Evolutionary conservation across 768 basidiomycete genomes (phyloP), one percentile per base, ranked within the genome.

Genomic region (Asterophora lycoperdoides): DNA sequence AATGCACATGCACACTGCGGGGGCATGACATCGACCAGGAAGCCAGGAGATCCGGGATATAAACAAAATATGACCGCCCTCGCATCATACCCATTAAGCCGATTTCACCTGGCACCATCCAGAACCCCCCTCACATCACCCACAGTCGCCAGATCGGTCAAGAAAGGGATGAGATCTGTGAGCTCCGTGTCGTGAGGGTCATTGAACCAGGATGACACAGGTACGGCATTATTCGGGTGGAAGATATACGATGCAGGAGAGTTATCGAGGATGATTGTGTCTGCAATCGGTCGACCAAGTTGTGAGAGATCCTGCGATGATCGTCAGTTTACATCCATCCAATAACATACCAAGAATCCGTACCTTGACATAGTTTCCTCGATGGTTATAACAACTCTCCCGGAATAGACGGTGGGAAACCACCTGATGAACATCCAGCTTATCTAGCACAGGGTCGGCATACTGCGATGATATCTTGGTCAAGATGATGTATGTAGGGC

Each of bases 191-290:
- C 95, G 60, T 97, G 95, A 8, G 94, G 94, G 68, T 93, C 93
- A 67, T 97, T 98, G 75, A 99, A 99, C 96, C 96, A 99, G 49
- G 91, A 93, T 36, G 95, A 97, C 52, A 99, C 94, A 10, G 96
- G 96, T 4, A 98, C 95, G 33, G 96, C 96, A 64, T 98, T 98
- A 72, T 96, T 94, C 13, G 93, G 93, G 64, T 99, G 95, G 79
- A 99, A 99, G 52, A 98, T 95, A 68, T 98, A 99, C 10, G 92
- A 96, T 10, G 96, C 96, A 13, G 96, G 96, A 20, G 95, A 98
- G 67, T 98, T 99, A 71, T 98, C 96, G 59, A 99, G 80, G 70
- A 99, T 99, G 63, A 98, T 97, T 52, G 87, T 92, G 62, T 95
- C 92, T 40, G 82, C 78, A 57, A 96, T 91, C 5, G 92, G 91